Evolutionary conservation across 2,329 filamentous ascomycete genomes (phyloP), one percentile per base, ranked within the genome.

Genomic region (Didymella exigua): DNA sequence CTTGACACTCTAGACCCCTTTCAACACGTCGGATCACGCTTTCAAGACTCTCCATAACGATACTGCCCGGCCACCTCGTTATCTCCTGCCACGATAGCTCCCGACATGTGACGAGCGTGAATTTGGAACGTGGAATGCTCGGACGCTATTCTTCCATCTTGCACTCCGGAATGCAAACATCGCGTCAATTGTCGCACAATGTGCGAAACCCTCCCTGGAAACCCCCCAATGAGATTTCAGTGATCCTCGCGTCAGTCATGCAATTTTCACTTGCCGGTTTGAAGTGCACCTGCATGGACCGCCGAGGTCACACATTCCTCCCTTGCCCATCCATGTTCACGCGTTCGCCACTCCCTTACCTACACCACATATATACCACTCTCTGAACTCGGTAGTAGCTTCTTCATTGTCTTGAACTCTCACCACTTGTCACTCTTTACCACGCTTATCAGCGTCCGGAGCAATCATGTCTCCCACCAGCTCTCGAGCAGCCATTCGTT

Each of bases 401-500:
- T 40, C 38, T 40, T 29, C 45, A 49, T 54, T 49, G 45, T 54
- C 45, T 40, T 10, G 33, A 43, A 40, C 45, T 45, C 38, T 54
- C 45, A 55, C 47, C 46, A 50, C 46, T 55, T 46, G 52, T 55
- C 52, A 50, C 44, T 55, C 52, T 49, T 54, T 49, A 49, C 38
- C 45, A 29, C 45, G 51, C 51, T 54, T 45, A 54, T 45, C 51
- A 54, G 51, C 51, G 40, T 49, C 33, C 33, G 51, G 51, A 54
- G 51, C 40, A 14, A 50, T 34, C 46, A 55, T 55, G 52, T 55
- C 52, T 50, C 52, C 52, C n/a, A 27, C 30, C 40, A 24, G 47
- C 52, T 55, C 46, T 26, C 52, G 47, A 47, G 52, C 46, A 49
- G 52, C 52, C 52, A 55, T 55, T 55, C 52, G 52, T 55, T 55